These are phyloP conservation scores for Fagopyrum tataricum DNA, from an alignment of 148 eudicot species.

Conservation along the genomic window DNA sequence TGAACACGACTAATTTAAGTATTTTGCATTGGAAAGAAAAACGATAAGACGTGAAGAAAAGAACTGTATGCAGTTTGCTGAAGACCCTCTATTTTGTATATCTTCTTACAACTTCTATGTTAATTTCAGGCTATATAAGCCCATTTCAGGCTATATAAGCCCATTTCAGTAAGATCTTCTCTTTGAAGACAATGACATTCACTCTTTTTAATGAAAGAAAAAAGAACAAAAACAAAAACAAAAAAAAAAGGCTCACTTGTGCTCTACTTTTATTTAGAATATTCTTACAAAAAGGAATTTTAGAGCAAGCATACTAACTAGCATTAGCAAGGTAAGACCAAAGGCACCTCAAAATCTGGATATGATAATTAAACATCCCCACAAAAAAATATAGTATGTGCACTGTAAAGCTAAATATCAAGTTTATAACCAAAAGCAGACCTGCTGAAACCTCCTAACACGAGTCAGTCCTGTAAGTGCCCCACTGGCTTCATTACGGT, in stretches of 20 bases:
- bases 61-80: background rate
- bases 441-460: conserved; percentile 99
- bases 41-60: background rate
- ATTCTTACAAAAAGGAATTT: background rate
- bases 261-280: background rate
- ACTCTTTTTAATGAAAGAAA: background rate
- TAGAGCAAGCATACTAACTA: background rate
- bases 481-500: conserved; percentile 98
- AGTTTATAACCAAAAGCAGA: conserved; percentile 19
- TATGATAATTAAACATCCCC: background rate
- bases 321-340: conserved; percentile 1
- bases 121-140: background rate
- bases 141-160: background rate
- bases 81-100: background rate
- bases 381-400: background rate
- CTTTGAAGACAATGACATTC: background rate
- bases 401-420: conserved; percentile 7
- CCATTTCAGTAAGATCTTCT: background rate
- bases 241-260: background rate
- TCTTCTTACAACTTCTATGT: background rate
- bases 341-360: background rate
- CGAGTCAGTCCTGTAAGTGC: conserved; percentile 99
- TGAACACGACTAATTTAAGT: background rate
- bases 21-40: too few species aligned
- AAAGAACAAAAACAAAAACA: too few species aligned